Conservation (phyloP, 495 filamentous ascomycete species). For the Apodospora peruviana region DNA sequence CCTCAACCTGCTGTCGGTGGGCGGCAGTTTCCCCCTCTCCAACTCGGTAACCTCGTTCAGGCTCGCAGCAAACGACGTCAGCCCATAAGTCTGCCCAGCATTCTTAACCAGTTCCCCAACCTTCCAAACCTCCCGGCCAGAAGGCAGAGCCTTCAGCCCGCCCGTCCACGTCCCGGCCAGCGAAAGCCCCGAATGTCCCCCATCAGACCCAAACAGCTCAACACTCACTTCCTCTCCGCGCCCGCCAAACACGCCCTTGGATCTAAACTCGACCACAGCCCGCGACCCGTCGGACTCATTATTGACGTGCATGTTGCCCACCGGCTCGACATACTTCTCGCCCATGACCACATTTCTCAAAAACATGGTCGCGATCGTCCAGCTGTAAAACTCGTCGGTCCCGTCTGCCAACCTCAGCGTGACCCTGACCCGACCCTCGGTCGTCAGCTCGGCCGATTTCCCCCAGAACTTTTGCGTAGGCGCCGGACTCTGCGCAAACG, state of each 20-base stretch:
- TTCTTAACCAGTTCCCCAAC: conserved; percentile 70
- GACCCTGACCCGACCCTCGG: conserved; percentile 78
- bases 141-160: conserved; percentile 56
- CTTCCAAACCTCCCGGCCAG: conserved; percentile 68
- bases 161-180: conserved; percentile 81
- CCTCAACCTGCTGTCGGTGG: conserved; percentile 75
- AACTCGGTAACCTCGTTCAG: conserved; percentile 84
- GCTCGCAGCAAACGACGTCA: conserved; percentile 77
- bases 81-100: conserved; percentile 72
- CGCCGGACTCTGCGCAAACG: conserved; percentile 75
- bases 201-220: conserved; percentile 60
- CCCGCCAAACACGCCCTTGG: conserved; percentile 93
- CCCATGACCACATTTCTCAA: conserved; percentile 94
- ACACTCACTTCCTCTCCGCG: conserved; percentile 84
- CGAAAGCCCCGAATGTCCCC: conserved; percentile 53
- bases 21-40: conserved; percentile 65
- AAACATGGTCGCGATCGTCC: conserved; percentile 79
- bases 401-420: conserved; percentile 47
- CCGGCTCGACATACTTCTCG: conserved; percentile 96
- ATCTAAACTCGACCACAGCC: conserved; percentile 78
- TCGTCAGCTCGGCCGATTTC: conserved; percentile 87
- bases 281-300: conserved; percentile 79
- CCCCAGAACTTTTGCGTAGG: conserved; percentile 98
- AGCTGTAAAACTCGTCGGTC: conserved; percentile 73
- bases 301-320: conserved; percentile 74